Evolutionary conservation across 2,329 filamentous ascomycete genomes (phyloP).

Genomic region (Cercospora nicotianae): DNA sequence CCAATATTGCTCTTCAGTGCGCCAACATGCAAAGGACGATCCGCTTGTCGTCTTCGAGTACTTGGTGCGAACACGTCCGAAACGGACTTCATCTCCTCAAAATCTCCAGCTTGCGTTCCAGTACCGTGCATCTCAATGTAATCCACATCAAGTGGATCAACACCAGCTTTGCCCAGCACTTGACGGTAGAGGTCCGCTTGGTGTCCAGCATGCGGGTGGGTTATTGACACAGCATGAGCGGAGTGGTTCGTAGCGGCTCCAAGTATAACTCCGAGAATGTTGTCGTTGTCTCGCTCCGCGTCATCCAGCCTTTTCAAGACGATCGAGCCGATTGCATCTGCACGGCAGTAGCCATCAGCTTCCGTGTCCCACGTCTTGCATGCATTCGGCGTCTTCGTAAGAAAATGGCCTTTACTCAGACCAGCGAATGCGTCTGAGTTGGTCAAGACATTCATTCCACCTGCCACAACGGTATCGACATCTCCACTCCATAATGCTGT

Average conservation of each 20-base stretch:
- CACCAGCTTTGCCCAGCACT: conserved; percentile 19
- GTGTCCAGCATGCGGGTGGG: conserved; percentile 25
- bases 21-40: conserved; percentile 29
- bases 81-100: conserved; percentile 22
- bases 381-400: conserved; percentile 22
- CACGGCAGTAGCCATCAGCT: conserved; percentile 39
- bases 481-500: conserved; percentile 34
- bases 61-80: conserved; percentile 22
- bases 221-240: conserved; percentile 23
- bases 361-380: conserved; percentile 34
- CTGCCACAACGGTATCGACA: conserved; percentile 35
- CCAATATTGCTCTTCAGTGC: conserved; percentile 36
- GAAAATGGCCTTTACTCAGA: conserved; percentile 33
- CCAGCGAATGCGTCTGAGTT: conserved; percentile 22
- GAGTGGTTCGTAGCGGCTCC: conserved; percentile 20
- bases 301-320: conserved; percentile 39
- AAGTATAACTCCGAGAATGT: conserved; percentile 24
- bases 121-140: conserved; percentile 29
- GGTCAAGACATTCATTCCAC: conserved; percentile 33
- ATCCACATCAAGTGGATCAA: conserved; percentile 19
- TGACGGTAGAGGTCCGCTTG: conserved; percentile 12
- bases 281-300: conserved; percentile 39
- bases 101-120: conserved; percentile 25
- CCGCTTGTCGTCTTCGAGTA: background rate
- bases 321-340: conserved; percentile 31